Percentiles rank a stretch among this genome's conserved stretches.
These are phyloP conservation scores for Apiospora rasikravindrae DNA, from an alignment of 2,329 filamentous ascomycete genomes.

Conservation along the genomic window DNA sequence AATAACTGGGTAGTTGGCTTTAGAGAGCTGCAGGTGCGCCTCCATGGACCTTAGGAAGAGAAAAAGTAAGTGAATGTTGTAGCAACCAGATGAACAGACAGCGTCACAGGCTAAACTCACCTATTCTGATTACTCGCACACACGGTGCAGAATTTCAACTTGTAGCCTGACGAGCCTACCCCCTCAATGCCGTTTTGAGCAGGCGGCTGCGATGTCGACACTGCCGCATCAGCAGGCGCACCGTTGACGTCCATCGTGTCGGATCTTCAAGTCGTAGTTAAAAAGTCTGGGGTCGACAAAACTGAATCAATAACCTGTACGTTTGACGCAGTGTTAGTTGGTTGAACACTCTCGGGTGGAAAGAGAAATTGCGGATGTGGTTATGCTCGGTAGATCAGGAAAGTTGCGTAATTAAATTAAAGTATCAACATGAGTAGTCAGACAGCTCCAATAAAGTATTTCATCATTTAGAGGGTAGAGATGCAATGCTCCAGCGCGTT, in stretches of 20 bases:
- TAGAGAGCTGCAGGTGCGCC: slow-evolving; percentile 90
- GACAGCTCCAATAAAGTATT: slow-evolving; percentile 80
- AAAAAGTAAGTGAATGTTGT: neutral
- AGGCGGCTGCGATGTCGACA: slow-evolving; percentile 33
- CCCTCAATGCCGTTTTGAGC: slow-evolving; percentile 49
- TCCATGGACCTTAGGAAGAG: slow-evolving; percentile 79
- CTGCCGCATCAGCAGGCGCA: slow-evolving; percentile 33
- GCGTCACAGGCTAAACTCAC: slow-evolving; percentile 50
- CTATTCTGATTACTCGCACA: slow-evolving; percentile 98
- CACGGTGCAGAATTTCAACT: slow-evolving; percentile 97
- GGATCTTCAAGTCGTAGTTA: slow-evolving; percentile 11
- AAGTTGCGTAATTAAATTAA: slow-evolving; percentile 59
- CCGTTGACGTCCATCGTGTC: slow-evolving; percentile 50
- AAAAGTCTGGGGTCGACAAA: neutral
- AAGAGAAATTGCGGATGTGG: neutral
- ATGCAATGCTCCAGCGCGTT: neutral
- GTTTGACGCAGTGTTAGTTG: neutral
- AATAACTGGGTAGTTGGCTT: slow-evolving; percentile 90
- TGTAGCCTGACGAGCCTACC: slow-evolving; percentile 69
- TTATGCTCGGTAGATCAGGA: slow-evolving; percentile 34
- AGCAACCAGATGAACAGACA: neutral
- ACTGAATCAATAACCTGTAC: neutral
- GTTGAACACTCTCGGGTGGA: neutral
- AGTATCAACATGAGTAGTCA: slow-evolving; percentile 69
- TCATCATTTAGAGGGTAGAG: slow-evolving; percentile 44